A percentile compares a stretch with the other conserved stretches of the same genome.
These are phyloP conservation scores for Alternaria alternata DNA, from an alignment of 2,329 filamentous ascomycete genomes.

Conservation along the genomic window DNA sequence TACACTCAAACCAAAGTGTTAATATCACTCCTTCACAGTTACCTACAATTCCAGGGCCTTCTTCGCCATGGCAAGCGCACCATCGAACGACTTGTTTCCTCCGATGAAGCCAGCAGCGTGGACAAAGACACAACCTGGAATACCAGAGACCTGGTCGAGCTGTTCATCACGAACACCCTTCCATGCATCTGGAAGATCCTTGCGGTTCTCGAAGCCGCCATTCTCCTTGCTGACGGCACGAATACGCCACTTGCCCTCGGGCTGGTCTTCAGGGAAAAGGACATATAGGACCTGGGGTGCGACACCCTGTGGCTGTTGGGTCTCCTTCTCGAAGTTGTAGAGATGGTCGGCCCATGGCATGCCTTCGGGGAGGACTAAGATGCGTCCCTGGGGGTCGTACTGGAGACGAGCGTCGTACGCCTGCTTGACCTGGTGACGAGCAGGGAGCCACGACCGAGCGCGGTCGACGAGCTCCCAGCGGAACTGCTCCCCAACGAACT, in stretches of 20 bases:
- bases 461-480: slow-evolving; percentile 80
- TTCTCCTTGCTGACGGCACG: slow-evolving; percentile 87
- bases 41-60: slow-evolving; percentile 67
- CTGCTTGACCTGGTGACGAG: slow-evolving; percentile 76
- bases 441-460: slow-evolving; percentile 82
- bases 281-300: slow-evolving; percentile 79
- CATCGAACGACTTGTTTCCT: slow-evolving; percentile 90
- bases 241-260: slow-evolving; percentile 88
- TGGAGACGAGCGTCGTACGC: slow-evolving; percentile 75
- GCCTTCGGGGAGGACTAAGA: slow-evolving; percentile 79
- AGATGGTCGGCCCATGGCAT: slow-evolving; percentile 98
- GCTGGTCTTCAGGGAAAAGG: slow-evolving; percentile 82
- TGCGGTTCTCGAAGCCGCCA: slow-evolving; percentile 90
- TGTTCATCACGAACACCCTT: slow-evolving; percentile 87
- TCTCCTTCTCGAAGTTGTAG: slow-evolving; percentile 78
- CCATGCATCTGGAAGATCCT: slow-evolving; percentile 90
- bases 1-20: not conserved
- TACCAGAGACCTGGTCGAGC: slow-evolving; percentile 74
- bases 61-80: slow-evolving; percentile 83
- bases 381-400: slow-evolving; percentile 76
- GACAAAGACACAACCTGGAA: slow-evolving; percentile 85
- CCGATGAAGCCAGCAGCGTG: slow-evolving; percentile 97
- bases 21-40: not conserved
- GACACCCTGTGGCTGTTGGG: slow-evolving; percentile 49
- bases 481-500: slow-evolving; percentile 90